phyloP scores from a whole-genome alignment of 257 asterid genomes.

The Salvia rosmarinus region DNA sequence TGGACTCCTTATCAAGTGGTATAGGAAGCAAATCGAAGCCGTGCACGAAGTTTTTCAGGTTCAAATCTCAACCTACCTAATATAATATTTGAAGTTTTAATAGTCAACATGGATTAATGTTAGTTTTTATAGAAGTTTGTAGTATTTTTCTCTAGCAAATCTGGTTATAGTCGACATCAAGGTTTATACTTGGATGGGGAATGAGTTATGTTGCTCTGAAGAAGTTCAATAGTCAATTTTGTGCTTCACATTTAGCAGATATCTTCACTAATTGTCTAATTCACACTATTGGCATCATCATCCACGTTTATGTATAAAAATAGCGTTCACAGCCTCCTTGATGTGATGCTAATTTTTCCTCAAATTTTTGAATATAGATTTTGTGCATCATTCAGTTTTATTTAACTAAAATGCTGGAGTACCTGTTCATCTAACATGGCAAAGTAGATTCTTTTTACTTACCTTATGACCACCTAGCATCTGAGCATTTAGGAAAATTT shows the following conservation, averaged over 20 bases:
- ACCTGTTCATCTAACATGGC: too few relatives aligned
- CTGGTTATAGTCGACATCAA: background rate
- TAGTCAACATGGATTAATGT: constrained; percentile 22
- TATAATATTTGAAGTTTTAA: constrained; percentile 34
- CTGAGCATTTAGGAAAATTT: background rate
- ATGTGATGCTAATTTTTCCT: background rate
- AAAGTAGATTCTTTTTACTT: constrained; percentile 3
- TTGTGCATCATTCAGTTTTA: background rate
- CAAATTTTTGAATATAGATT: background rate
- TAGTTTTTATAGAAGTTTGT: constrained; percentile 28
- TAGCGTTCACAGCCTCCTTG: background rate
- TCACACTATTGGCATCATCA: background rate
- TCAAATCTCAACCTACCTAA: constrained; percentile 70
- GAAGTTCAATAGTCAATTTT: constrained; percentile 5
- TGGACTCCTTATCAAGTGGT: constrained; percentile 87
- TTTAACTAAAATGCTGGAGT: background rate
- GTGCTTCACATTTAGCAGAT: constrained; percentile 6
- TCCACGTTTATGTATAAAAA: constrained; percentile 8
- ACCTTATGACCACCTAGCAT: background rate
- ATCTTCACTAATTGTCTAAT: background rate
- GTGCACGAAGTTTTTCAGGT: constrained; percentile 99
- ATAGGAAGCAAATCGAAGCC: constrained; percentile 99
- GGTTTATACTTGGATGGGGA: background rate
- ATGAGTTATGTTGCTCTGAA: constrained; percentile 10
- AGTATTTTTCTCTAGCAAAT: constrained; percentile 23